These are phyloP conservation scores for Ascochyta lentis DNA, from an alignment of 2,329 filamentous ascomycete genomes.

Conservation along the genomic window DNA sequence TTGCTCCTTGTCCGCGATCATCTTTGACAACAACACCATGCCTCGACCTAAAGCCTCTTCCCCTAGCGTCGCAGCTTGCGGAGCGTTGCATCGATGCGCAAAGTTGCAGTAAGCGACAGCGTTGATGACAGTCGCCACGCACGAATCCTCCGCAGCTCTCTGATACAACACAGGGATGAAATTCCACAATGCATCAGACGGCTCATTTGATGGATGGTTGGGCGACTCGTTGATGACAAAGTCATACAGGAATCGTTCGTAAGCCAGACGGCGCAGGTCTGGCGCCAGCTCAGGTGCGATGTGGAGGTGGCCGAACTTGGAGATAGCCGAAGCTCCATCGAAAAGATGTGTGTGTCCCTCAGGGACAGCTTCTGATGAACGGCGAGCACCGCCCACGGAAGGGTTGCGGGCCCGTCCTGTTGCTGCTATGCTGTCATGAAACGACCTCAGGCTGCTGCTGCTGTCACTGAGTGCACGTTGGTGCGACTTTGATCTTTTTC, in stretches of 20 bases:
- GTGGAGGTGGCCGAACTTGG: conserved; percentile 20
- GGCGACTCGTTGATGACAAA: conserved; percentile 35
- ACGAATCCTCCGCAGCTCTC: conserved; percentile 28
- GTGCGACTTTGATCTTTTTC: conserved; percentile 40
- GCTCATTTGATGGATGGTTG: conserved; percentile 20
- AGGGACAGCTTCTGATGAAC: not conserved
- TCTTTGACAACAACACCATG: conserved; percentile 31
- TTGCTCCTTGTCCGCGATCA: conserved; percentile 31
- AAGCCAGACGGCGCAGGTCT: conserved; percentile 35
- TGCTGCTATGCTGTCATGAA: conserved; percentile 22
- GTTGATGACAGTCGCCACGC: conserved; percentile 30
- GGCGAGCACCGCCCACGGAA: conserved; percentile 8
- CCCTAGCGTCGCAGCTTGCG: conserved; percentile 30
- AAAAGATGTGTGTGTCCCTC: not conserved
- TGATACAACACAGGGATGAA: conserved; percentile 39
- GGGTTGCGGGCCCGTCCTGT: conserved; percentile 8
- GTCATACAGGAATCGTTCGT: conserved; percentile 43
- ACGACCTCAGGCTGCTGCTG: conserved; percentile 16
- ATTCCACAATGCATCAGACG: conserved; percentile 33
- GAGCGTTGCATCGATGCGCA: conserved; percentile 32
- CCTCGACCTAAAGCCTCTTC: conserved; percentile 33
- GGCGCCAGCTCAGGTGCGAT: conserved; percentile 20
- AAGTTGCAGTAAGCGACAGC: conserved; percentile 42
- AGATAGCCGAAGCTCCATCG: not conserved
- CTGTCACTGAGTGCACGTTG: conserved; percentile 27